Evolutionary conservation across 129 eudicot species (phyloP).

Genomic region (Tanacetum coccineum): DNA sequence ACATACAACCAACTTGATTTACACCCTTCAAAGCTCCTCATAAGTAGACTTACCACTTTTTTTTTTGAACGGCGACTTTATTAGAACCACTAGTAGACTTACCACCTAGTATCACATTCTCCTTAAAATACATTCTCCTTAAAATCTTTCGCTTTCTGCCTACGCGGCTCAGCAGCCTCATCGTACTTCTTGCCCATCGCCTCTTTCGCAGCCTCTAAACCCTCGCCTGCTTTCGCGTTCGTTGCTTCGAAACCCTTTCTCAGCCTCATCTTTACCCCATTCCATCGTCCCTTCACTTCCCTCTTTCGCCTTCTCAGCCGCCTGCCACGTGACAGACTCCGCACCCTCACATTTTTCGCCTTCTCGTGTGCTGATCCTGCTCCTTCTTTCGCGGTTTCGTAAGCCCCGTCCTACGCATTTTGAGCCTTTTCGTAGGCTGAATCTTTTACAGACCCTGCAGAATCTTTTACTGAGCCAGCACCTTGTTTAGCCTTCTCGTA

Average conservation of each 20-base stretch:
- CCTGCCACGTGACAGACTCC: slow-evolving; percentile 5
- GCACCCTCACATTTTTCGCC: background rate
- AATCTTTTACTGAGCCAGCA: too few relatives aligned
- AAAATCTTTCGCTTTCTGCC: slow-evolving; percentile 39
- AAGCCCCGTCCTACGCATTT: slow-evolving; percentile 28
- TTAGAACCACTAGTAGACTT: too few relatives aligned
- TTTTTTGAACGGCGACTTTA: too few relatives aligned
- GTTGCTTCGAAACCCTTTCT: too few relatives aligned
- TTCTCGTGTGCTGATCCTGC: background rate
- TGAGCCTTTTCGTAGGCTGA: too few relatives aligned
- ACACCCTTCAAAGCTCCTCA: slow-evolving; percentile 45
- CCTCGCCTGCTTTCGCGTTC: slow-evolving; percentile 18
- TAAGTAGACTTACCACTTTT: too few relatives aligned
- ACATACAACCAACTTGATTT: background rate
- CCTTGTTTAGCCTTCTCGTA: too few relatives aligned
- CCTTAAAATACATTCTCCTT: too few relatives aligned
- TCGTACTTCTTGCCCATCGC: slow-evolving; percentile 33
- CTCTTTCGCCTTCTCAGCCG: slow-evolving; percentile 17
- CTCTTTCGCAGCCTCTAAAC: slow-evolving; percentile 45
- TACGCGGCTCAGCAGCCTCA: slow-evolving; percentile 31
- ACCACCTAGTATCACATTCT: slow-evolving; percentile 18
- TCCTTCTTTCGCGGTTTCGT: slow-evolving; percentile 17
- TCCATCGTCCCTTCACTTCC: slow-evolving; percentile 27
- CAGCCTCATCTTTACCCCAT: slow-evolving; percentile 42
- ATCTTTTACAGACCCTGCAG: too few relatives aligned